Evolutionary conservation across 108 stramenopile species (phyloP), one percentile per base, ranked within the genome.

Genomic region (Pseudonitzschia pungens): DNA sequence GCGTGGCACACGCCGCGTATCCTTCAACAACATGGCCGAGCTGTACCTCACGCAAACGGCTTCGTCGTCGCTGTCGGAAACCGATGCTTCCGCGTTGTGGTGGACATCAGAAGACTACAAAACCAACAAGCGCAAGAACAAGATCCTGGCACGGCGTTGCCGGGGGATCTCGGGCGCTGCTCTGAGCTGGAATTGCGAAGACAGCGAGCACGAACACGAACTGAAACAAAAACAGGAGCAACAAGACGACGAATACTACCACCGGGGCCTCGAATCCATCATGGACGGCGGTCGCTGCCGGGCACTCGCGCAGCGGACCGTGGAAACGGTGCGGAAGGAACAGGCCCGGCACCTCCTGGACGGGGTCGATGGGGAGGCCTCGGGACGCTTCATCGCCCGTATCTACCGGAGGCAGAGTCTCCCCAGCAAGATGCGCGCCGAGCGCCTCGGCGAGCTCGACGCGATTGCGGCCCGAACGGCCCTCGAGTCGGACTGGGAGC

Each of bases 21-120:
- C 60, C 29, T 62, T 62, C 60, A 36, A 62, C 36, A 33, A 12
- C 9, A 62, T 62, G 60, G 60, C 60, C n/a, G 60, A 62, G 29
- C 14, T 62, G 9, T 62, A 20, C 31, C 7, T 62, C 36, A 54
- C 0, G 24, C 8, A 21, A 54, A 54, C 53, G 11, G 22, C 53
- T 7, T 24, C 15, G 24, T 21, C n/a, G n/a, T 8, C 8, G n/a
- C 7, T 4, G 21, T n/a, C n/a, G n/a, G 53, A 26, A 8, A 31
- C 4, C 27, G 60, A 62, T 40, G 11, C 0, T 8, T 33, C 32
- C 15, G 33, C 27, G 31, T 33, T 62, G n/a, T 62, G 60, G 60
- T 62, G 60, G 60, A 31, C 29, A 40, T 40, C 60, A 2, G 31
- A 33, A 2, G 60, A 62, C 16, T 62, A 62, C 36, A 40, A 33